phyloP scores from a whole-genome alignment of 495 filamentous ascomycete genomes.

The Oleoguttula mirabilis region DNA sequence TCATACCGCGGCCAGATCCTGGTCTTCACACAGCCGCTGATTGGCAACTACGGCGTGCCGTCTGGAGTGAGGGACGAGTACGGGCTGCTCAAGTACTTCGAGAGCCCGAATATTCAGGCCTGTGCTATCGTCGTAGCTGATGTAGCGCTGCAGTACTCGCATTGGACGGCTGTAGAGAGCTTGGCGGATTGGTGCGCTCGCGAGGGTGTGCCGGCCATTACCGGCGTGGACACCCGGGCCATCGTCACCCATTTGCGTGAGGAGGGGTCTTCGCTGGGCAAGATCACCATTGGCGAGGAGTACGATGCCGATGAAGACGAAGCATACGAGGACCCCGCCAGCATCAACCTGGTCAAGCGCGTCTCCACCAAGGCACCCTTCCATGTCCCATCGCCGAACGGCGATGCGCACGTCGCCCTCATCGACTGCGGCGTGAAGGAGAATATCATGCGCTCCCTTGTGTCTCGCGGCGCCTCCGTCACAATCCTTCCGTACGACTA shows the following conservation, averaged over 20 bases:
- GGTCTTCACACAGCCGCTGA: slow-evolving; percentile 96
- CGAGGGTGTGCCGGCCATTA: slow-evolving; percentile 91
- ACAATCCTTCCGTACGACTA: slow-evolving; percentile 94
- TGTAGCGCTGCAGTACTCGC: slow-evolving; percentile 82
- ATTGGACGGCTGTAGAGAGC: slow-evolving; percentile 96
- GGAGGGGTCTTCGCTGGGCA: slow-evolving; percentile 86
- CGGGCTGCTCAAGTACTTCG: slow-evolving; percentile 81
- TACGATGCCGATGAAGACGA: slow-evolving; percentile 98
- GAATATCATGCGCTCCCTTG: slow-evolving; percentile 92
- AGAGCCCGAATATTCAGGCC: slow-evolving; percentile 93
- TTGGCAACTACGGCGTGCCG: slow-evolving; percentile 96
- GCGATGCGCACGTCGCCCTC: slow-evolving; percentile 80
- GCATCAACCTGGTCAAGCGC: slow-evolving; percentile 88
- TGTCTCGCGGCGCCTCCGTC: slow-evolving; percentile 72
- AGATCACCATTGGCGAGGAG: slow-evolving; percentile 92
- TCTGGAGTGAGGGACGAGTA: slow-evolving; percentile 61
- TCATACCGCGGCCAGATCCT: slow-evolving; percentile 98
- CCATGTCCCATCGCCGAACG: slow-evolving; percentile 68
- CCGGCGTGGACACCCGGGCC: slow-evolving; percentile 89
- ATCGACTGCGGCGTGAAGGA: slow-evolving; percentile 99
- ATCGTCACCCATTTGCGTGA: slow-evolving; percentile 94
- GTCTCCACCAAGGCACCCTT: slow-evolving; percentile 97
- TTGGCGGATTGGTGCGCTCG: slow-evolving; percentile 87
- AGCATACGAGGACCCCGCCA: slow-evolving; percentile 84
- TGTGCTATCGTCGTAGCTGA: slow-evolving; percentile 92